A percentile compares a stretch with the other conserved stretches of the same genome.
Conservation (phyloP, 495 filamentous ascomycete species). For the Filosporella fistucella region DNA sequence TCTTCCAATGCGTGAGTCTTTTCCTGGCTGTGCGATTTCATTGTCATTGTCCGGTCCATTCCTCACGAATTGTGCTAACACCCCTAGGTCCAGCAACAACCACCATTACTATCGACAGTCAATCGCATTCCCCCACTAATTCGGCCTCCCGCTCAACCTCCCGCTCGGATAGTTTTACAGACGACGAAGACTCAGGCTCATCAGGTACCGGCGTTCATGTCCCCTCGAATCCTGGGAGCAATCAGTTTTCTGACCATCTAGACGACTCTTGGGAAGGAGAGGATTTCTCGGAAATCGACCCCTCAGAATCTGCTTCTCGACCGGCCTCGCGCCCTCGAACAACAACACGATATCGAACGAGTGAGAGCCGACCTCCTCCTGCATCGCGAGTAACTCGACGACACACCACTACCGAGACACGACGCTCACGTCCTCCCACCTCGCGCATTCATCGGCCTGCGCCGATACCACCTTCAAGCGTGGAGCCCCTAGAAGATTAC, state of each 20-base stretch:
- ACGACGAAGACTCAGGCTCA: constrained; percentile 51
- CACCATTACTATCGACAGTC: constrained; percentile 2
- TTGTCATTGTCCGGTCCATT: background rate
- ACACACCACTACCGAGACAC: constrained; percentile 31
- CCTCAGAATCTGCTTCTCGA: constrained; percentile 78
- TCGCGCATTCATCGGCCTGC: constrained; percentile 28
- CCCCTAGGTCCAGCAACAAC: background rate
- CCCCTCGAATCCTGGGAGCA: constrained; percentile 42
- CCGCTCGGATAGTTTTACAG: constrained; percentile 23
- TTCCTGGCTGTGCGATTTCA: background rate
- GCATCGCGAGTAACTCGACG: constrained; percentile 33
- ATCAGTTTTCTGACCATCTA: constrained; percentile 32
- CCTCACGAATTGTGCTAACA: background rate
- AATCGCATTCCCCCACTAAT: constrained; percentile 11
- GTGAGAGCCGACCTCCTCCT: constrained; percentile 37
- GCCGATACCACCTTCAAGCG: constrained; percentile 39
- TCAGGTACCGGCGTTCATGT: constrained; percentile 43
- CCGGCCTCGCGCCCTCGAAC: constrained; percentile 14
- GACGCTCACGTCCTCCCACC: constrained; percentile 32
- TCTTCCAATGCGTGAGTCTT: constrained; percentile 16
- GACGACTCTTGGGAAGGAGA: constrained; percentile 43
- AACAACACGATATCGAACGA: constrained; percentile 10
- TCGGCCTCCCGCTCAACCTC: constrained; percentile 25
- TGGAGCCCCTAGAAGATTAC: constrained; percentile 38
- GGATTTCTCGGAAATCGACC: constrained; percentile 62